Evolutionary conservation across 108 stramenopile genomes (phyloP).

Genomic region (Fragilariopsis cylindrus): DNA sequence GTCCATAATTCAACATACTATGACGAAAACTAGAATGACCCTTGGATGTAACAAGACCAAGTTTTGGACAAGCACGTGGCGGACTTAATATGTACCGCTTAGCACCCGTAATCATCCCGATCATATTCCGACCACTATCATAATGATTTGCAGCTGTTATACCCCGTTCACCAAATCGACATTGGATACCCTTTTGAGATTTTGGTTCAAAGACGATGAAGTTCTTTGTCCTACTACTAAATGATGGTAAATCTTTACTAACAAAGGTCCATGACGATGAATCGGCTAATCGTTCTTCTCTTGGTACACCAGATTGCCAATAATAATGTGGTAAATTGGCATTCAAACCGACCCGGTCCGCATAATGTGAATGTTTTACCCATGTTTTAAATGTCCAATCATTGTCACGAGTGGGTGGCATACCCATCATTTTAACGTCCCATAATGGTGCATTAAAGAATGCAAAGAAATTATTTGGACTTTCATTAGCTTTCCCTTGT

Average conservation of each 20-base stretch:
- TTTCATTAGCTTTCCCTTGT: constrained; percentile 63
- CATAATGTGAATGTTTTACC: constrained; percentile 76
- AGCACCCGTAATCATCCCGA: constrained; percentile 92
- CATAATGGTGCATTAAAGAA: constrained; percentile 63
- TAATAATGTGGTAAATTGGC: constrained; percentile 75
- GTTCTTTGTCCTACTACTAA: constrained; percentile 52
- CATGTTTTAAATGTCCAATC: constrained; percentile 71
- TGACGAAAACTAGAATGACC: constrained; percentile 82
- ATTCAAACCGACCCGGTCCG: constrained; percentile 58
- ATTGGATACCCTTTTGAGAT: constrained; percentile 87
- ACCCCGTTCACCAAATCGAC: constrained; percentile 85
- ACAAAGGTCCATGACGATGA: constrained; percentile 72
- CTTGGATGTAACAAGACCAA: constrained; percentile 69
- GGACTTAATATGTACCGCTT: constrained; percentile 94
- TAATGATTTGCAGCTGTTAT: constrained; percentile 95
- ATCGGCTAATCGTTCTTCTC: constrained; percentile 50
- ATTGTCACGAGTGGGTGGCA: constrained; percentile 69
- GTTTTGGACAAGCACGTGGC: constrained; percentile 73
- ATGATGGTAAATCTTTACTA: constrained; percentile 71
- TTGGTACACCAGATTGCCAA: constrained; percentile 70
- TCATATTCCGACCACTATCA: constrained; percentile 91
- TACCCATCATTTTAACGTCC: constrained; percentile 55
- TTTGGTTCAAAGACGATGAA: constrained; percentile 70
- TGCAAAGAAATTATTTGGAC: constrained; percentile 81
- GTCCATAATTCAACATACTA: constrained; percentile 81